Evolutionary conservation across 345 rosid genomes (phyloP).

Genomic region (Ceriops zippeliana): DNA sequence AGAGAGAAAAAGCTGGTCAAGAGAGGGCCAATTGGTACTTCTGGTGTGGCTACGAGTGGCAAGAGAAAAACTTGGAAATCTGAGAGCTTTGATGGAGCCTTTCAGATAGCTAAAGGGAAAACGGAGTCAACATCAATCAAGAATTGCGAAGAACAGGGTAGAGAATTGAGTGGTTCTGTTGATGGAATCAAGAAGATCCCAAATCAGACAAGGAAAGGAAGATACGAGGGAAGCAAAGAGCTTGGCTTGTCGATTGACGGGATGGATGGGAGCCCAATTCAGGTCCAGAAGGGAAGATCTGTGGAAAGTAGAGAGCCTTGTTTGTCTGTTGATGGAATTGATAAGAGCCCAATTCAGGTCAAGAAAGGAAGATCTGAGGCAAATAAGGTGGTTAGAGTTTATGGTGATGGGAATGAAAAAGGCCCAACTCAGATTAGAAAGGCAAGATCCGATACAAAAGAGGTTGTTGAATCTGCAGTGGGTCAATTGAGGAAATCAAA

Average conservation of each 20-base stretch:
- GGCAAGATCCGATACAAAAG: conserved; percentile 32
- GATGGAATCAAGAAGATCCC: conserved; percentile 39
- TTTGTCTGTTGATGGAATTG: conserved; percentile 31
- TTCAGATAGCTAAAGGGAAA: conserved; percentile 40
- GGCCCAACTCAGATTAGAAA: conserved; percentile 30
- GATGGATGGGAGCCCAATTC: conserved; percentile 24
- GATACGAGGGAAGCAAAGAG: conserved; percentile 27
- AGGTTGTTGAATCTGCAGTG: conserved; percentile 8
- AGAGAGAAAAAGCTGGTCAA: conserved; percentile 11
- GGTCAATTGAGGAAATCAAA: conserved; percentile 15
- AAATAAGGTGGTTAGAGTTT: conserved; percentile 22
- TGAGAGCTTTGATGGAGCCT: conserved; percentile 39
- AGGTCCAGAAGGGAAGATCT: conserved; percentile 44
- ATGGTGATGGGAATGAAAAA: conserved; percentile 29
- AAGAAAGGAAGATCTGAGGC: conserved; percentile 40
- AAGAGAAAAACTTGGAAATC: conserved; percentile 72
- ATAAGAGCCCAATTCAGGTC: conserved; percentile 21
- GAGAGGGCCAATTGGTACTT: conserved; percentile 19
- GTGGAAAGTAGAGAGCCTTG: conserved; percentile 26
- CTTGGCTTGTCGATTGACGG: conserved; percentile 21
- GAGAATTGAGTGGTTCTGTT: conserved; percentile 27
- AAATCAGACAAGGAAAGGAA: conserved; percentile 25
- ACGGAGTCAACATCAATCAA: conserved; percentile 12
- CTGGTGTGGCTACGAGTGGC: conserved; percentile 33
- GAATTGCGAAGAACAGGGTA: conserved; percentile 20